Percentiles rank a stretch among this genome's conserved stretches.
Evolutionary conservation across 257 asterid genomes (phyloP).

Genomic region (Coffea canephora): DNA sequence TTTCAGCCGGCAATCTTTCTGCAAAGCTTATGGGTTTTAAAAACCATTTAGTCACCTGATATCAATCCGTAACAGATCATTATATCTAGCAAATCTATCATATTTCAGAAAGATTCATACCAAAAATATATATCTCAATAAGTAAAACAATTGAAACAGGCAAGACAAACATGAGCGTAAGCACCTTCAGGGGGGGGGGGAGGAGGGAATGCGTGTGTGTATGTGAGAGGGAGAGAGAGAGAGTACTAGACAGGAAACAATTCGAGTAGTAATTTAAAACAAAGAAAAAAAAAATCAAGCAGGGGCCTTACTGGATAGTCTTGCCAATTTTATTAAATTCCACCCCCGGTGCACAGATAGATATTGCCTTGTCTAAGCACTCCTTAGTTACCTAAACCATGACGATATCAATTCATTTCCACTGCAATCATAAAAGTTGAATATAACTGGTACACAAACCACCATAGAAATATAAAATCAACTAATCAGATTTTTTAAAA

Average conservation of each 20-base stretch:
- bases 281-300: slow-evolving; percentile 14
- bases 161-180: background rate
- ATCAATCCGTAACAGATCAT: background rate
- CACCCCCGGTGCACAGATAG: slow-evolving; percentile 89
- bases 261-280: background rate
- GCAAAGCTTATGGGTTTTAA: background rate
- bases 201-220: background rate
- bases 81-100: background rate
- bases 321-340: slow-evolving; percentile 80
- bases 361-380: slow-evolving; percentile 77
- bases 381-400: slow-evolving; percentile 76
- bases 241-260: background rate
- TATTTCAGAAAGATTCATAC: background rate
- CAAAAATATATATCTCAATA: background rate
- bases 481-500: no score
- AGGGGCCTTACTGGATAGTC: slow-evolving; percentile 75
- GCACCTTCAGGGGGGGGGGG: background rate
- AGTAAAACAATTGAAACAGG: background rate
- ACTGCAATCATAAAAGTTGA: slow-evolving; percentile 4
- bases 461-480: background rate
- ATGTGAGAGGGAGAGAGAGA: background rate
- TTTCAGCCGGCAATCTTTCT: background rate
- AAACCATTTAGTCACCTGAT: background rate
- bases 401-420: slow-evolving; percentile 10
- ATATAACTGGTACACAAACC: background rate